Evolutionary conservation across 345 rosid genomes (phyloP), one percentile per base, ranked within the genome.

Genomic region (Aquilaria malaccensis): DNA sequence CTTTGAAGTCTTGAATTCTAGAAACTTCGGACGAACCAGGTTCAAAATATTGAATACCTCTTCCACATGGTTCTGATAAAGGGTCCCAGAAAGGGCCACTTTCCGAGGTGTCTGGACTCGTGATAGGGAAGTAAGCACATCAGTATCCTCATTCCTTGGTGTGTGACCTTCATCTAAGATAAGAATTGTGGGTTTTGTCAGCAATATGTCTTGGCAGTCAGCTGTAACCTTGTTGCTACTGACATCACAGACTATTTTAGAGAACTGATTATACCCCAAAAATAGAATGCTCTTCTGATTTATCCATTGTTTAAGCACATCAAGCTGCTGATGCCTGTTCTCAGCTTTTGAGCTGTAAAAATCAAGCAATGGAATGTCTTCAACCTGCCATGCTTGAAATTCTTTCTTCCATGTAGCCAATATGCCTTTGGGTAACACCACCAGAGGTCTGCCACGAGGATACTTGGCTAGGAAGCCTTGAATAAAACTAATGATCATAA

Each of bases 81-180:
- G 74, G 3, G 86, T 79, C 55, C 89, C 86, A 0, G 85, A 75
- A 59, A 88, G 86, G 6, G 83, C 80, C 47, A 85, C 80, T 63
- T 85, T 88, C 33, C 76, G 70, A 45, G 82, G 82, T 0, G 92
- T 88, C 70, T 79, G 81, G 29, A 88, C 78, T 62, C 68, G 78
- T 48, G 85, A 79, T 29, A 86, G 78, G 29, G 93, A 83, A 47
- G 83, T 83, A 61, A 84, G 11, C n/a, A 80, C 80, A 63, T 81
- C 74, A 2, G 86, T 81, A 30, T 77, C 37, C 59, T 83, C 92
- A 14, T 83, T 85, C 79, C 85, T 78, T 7, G 87, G 85, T 11
- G 89, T 88, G 67, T 80, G 85, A 45, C 92, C 91, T 70, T 80
- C 86, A 50, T 87, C 85, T 59, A 85, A 65, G 59, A 85, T 78